Percentiles rank a stretch among this genome's conserved stretches.
Evolutionary conservation across 805 yeast species (phyloP).

Genomic region (Ogataea nitratoaversa): DNA sequence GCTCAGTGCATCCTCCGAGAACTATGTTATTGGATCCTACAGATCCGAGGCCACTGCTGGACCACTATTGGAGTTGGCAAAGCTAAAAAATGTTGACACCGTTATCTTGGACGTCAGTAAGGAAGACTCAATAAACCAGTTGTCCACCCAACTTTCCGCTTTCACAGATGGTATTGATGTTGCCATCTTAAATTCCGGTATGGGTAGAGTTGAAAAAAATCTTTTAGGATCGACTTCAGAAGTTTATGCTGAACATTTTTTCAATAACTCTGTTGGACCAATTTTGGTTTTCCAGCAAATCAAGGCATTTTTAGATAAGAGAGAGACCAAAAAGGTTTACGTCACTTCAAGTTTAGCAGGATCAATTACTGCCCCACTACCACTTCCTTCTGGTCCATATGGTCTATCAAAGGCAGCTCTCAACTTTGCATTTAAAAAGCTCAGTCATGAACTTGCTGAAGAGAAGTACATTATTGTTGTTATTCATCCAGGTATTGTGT

Average conservation of each 20-base stretch:
- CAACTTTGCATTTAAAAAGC: slow-evolving; percentile 27
- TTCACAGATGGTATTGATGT: no score
- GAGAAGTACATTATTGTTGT: slow-evolving; percentile 29
- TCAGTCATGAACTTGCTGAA: slow-evolving; percentile 23
- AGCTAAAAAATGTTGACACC: no score
- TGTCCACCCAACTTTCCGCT: no score
- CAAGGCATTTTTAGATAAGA: neutral
- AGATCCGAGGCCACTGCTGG: no score
- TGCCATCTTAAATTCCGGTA: slow-evolving; percentile 7
- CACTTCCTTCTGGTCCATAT: neutral
- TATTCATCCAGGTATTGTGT: slow-evolving; percentile 37
- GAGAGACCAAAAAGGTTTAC: slow-evolving; percentile 2
- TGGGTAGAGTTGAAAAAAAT: neutral
- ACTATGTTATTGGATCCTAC: no score
- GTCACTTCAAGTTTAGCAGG: slow-evolving; percentile 1
- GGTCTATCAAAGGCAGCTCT: slow-evolving; percentile 31
- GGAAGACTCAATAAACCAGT: no score
- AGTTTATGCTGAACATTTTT: neutral
- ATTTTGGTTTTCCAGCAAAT: slow-evolving; percentile 4
- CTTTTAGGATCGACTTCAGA: neutral
- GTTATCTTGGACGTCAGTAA: no score
- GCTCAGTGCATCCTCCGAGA: no score
- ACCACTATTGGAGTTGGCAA: no score
- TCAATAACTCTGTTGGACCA: slow-evolving; percentile 1
- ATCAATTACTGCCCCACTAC: neutral